phyloP scores from a whole-genome alignment of 805 yeast species.

The Yarrowia bubula region DNA sequence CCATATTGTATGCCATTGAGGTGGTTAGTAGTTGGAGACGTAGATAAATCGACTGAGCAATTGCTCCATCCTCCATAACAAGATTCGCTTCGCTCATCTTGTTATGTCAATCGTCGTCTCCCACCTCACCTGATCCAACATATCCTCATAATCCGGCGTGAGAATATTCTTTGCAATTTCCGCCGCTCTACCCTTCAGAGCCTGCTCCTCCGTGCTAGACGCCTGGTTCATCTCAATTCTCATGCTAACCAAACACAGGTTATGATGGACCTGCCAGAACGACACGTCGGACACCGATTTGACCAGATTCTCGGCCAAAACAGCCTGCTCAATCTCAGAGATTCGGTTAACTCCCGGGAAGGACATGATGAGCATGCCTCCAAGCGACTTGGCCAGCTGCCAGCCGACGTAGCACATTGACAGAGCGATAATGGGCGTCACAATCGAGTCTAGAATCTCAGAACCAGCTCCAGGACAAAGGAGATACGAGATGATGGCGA shows the following conservation, averaged over 20 bases:
- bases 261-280: slow-evolving; percentile 48
- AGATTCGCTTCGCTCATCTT: background rate
- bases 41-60: too few species aligned
- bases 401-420: slow-evolving; percentile 46
- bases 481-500: slow-evolving; percentile 38
- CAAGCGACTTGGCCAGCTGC: slow-evolving; percentile 42
- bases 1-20: too few species aligned
- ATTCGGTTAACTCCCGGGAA: slow-evolving; percentile 42
- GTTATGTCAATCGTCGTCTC: slow-evolving; percentile 41
- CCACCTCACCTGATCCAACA: slow-evolving; percentile 35
- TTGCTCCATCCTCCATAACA: background rate
- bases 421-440: slow-evolving; percentile 42
- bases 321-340: slow-evolving; percentile 33
- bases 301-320: slow-evolving; percentile 37
- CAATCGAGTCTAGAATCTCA: slow-evolving; percentile 37
- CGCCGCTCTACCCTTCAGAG: slow-evolving; percentile 32
- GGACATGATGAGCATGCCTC: slow-evolving; percentile 47
- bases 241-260: slow-evolving; percentile 44
- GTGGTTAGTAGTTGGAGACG: too few species aligned
- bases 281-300: slow-evolving; percentile 37
- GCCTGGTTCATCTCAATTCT: slow-evolving; percentile 39
- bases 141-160: slow-evolving; percentile 29
- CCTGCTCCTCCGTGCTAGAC: slow-evolving; percentile 35
- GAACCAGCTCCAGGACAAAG: slow-evolving; percentile 34
- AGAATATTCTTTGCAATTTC: slow-evolving; percentile 29